Percentiles rank a stretch among this genome's conserved stretches.
phyloP scores from a whole-genome alignment of 1,139 yeast genomes.

The Debaryomycetaceae sp. region DNA sequence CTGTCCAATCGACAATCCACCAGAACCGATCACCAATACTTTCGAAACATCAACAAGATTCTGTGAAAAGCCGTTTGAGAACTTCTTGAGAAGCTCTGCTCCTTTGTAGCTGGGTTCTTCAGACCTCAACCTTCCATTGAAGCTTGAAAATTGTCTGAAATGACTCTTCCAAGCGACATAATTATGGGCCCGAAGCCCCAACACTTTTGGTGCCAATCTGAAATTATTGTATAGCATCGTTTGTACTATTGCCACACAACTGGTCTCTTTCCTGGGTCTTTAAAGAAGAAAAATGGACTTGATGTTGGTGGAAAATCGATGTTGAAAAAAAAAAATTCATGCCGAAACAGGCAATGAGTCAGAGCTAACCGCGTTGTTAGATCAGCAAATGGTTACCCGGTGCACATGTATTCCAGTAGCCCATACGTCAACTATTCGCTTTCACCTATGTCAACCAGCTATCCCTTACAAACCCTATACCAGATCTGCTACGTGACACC shows the following conservation, averaged over 20 bases:
- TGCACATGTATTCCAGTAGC: not conserved
- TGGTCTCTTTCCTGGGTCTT: not conserved
- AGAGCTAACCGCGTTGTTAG: constrained; percentile 36
- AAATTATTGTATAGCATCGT: not conserved
- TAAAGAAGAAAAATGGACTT: constrained; percentile 1
- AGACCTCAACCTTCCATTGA: constrained; percentile 2
- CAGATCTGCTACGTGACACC: too few relatives aligned
- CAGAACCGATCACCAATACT: constrained; percentile 93
- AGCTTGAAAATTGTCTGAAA: constrained; percentile 6
- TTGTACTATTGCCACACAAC: not conserved
- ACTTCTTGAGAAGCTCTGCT: constrained; percentile 35
- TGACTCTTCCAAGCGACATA: constrained; percentile 2
- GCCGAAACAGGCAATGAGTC: constrained; percentile 36
- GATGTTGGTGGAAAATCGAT: not conserved
- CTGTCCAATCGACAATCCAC: constrained; percentile 97
- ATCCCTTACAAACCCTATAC: too few relatives aligned
- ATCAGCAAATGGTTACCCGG: constrained; percentile 29
- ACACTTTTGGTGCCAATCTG: not conserved
- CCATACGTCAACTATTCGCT: too few relatives aligned
- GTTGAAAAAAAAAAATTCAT: constrained; percentile 8
- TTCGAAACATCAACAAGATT: constrained; percentile 79
- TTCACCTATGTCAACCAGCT: too few relatives aligned
- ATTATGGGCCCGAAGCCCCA: constrained; percentile 1
- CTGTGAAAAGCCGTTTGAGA: constrained; percentile 30
- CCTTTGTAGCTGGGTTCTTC: constrained; percentile 20